Percentiles rank a stretch among this genome's conserved stretches.
phyloP scores from a whole-genome alignment of 768 basidiomycete species.

The Lentinula edodes region DNA sequence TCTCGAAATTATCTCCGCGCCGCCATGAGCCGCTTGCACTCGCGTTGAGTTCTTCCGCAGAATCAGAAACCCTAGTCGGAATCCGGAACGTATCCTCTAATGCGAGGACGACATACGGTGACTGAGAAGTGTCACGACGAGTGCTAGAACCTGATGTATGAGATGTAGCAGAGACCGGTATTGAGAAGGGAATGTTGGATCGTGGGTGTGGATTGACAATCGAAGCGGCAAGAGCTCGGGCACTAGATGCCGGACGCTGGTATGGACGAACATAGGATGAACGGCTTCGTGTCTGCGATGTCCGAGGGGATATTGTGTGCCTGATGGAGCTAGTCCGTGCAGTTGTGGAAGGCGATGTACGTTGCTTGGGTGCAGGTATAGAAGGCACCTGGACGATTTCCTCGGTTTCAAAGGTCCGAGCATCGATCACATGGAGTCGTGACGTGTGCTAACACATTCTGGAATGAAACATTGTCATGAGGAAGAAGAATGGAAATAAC shows the following conservation, averaged over 20 bases:
- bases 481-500: not conserved
- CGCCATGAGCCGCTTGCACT: conserved; percentile 6
- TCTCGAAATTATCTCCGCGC: conserved; percentile 8
- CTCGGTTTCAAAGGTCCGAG: conserved; percentile 77
- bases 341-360: conserved; percentile 4
- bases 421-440: conserved; percentile 79
- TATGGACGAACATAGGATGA: not conserved
- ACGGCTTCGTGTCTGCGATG: conserved; percentile 1
- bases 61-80: conserved; percentile 14
- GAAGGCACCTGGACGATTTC: conserved; percentile 45
- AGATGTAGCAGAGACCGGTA: not conserved
- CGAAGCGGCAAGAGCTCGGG: not conserved
- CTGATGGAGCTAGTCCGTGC: conserved; percentile 6
- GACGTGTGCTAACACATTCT: conserved; percentile 61
- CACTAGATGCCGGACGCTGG: not conserved
- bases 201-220: not conserved
- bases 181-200: not conserved
- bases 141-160: not conserved
- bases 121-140: conserved; percentile 4
- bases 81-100: conserved; percentile 59
- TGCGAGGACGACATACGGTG: conserved; percentile 39
- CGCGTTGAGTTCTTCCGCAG: not conserved
- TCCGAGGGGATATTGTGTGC: not conserved
- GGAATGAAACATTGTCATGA: not conserved
- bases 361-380: conserved; percentile 2